These are phyloP conservation scores for Austropuccinia psidii DNA, from an alignment of 1,284 basidiomycete genomes.

Conservation along the genomic window DNA sequence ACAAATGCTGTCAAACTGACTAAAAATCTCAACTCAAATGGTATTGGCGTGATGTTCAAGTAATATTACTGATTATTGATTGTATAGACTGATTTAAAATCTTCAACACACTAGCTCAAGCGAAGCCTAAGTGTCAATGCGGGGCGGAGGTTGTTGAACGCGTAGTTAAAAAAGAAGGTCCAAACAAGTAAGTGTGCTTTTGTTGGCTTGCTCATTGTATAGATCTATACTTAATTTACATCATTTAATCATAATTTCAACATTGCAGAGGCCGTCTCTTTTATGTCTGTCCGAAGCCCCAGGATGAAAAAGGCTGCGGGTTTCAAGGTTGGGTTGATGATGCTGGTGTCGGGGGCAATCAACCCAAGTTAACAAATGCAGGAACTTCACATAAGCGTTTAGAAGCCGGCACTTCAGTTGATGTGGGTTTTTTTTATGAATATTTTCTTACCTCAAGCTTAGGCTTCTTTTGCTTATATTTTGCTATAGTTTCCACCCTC, in stretches of 20 bases:
- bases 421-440: not conserved
- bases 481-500: not conserved
- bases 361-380: not conserved
- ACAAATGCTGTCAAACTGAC: not conserved
- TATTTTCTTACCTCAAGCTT: not conserved
- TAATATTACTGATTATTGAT: too few relatives aligned
- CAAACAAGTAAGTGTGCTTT: slow-evolving; percentile 21
- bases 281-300: slow-evolving; percentile 34
- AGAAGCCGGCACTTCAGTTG: slow-evolving; percentile 11
- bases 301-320: slow-evolving; percentile 21
- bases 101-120: too few relatives aligned
- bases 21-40: slow-evolving; percentile 12
- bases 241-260: slow-evolving; percentile 4
- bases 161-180: slow-evolving; percentile 7
- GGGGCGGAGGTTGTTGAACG: slow-evolving; percentile 29
- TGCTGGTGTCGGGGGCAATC: not conserved
- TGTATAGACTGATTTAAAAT: not conserved
- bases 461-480: not conserved
- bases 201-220: not conserved
- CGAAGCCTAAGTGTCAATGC: slow-evolving; percentile 23
- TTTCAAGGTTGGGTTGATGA: slow-evolving; percentile 34
- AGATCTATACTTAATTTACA: slow-evolving; percentile 2
- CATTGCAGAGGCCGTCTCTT: slow-evolving; percentile 11
- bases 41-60: too few relatives aligned
- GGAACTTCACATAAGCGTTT: slow-evolving; percentile 1